Percentiles rank a stretch among this genome's conserved stretches.
Evolutionary conservation across 2,329 filamentous ascomycete genomes (phyloP).

Genomic region (Arthrobotrys pseudoclavata): DNA sequence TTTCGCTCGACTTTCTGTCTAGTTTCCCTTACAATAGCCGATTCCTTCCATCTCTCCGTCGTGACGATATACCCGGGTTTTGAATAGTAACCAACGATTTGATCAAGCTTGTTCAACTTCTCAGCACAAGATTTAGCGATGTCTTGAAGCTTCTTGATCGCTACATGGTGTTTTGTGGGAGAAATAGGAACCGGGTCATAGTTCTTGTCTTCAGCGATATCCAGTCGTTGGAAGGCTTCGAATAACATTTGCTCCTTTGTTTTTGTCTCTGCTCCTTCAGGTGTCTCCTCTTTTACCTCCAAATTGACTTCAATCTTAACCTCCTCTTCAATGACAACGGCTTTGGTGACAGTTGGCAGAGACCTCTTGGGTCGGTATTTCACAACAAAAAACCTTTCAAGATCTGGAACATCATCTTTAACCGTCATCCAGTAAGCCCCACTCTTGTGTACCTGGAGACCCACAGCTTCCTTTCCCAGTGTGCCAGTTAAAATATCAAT

Average conservation of each 20-base stretch:
- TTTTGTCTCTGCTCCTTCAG: neutral
- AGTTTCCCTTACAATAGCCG: slow-evolving; percentile 26
- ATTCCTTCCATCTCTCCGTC: slow-evolving; percentile 38
- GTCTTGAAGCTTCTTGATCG: slow-evolving; percentile 35
- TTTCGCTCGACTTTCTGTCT: slow-evolving; percentile 40
- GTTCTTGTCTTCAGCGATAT: slow-evolving; percentile 34
- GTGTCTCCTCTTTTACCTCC: slow-evolving; percentile 8
- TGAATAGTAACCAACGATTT: slow-evolving; percentile 30
- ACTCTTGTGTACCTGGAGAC: slow-evolving; percentile 43
- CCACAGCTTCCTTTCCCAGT: slow-evolving; percentile 43
- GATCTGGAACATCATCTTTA: slow-evolving; percentile 29
- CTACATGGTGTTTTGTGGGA: slow-evolving; percentile 22
- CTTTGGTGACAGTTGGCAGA: neutral
- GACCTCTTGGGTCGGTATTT: slow-evolving; percentile 43
- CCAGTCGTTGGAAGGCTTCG: slow-evolving; percentile 40
- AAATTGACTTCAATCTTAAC: slow-evolving; percentile 16
- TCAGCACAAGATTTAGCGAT: slow-evolving; percentile 33
- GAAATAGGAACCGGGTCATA: slow-evolving; percentile 35
- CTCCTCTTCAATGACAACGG: slow-evolving; percentile 18
- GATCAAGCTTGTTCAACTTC: slow-evolving; percentile 26
- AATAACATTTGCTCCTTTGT: slow-evolving; percentile 36
- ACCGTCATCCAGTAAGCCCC: slow-evolving; percentile 50
- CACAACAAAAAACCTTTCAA: slow-evolving; percentile 46
- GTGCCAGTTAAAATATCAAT: slow-evolving; percentile 39
- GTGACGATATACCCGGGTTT: slow-evolving; percentile 26